phyloP scores from a whole-genome alignment of 2,329 filamentous ascomycete species.

The Lecanicillium sp. region DNA sequence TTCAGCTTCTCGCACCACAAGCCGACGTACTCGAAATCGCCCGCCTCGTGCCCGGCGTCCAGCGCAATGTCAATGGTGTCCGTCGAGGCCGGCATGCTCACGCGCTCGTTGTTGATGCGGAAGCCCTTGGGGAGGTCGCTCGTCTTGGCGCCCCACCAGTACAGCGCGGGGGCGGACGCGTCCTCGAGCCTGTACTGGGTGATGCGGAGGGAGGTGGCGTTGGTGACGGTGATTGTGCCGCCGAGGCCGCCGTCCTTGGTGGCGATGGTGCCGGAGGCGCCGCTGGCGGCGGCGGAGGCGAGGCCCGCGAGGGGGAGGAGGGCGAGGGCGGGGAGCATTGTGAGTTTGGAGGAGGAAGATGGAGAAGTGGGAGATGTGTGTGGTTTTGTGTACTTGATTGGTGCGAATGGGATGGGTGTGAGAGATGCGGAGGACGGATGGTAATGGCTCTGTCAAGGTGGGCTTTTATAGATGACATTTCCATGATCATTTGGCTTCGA shows the following conservation, averaged over 20 bases:
- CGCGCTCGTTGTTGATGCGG: constrained; percentile 22
- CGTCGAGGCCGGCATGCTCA: constrained; percentile 16
- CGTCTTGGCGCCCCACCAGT: constrained; percentile 23
- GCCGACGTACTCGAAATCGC: constrained; percentile 20
- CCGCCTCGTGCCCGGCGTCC: constrained; percentile 20
- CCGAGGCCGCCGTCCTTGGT: constrained; percentile 21
- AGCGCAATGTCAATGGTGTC: constrained; percentile 19
- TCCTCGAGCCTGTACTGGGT: constrained; percentile 21
- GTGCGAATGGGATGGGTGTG: no score
- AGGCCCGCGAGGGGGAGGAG: constrained; percentile 8
- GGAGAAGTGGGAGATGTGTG: no score
- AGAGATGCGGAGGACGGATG: no score
- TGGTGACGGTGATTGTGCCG: constrained; percentile 19
- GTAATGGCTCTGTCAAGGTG: no score
- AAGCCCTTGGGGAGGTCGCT: constrained; percentile 20
- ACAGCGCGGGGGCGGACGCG: constrained; percentile 22
- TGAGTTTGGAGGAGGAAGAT: background rate
- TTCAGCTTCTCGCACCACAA: constrained; percentile 21
- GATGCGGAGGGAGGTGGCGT: constrained; percentile 19
- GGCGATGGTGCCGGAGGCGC: constrained; percentile 18
- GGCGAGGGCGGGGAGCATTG: background rate
- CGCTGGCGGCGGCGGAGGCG: constrained; percentile 15
- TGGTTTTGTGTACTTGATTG: no score
- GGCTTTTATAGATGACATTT: no score
- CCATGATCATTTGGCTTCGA: no score